Base-by-base conservation (phyloP, 441 rosid genomes). In the Pelargonium myrrhifolium region DNA sequence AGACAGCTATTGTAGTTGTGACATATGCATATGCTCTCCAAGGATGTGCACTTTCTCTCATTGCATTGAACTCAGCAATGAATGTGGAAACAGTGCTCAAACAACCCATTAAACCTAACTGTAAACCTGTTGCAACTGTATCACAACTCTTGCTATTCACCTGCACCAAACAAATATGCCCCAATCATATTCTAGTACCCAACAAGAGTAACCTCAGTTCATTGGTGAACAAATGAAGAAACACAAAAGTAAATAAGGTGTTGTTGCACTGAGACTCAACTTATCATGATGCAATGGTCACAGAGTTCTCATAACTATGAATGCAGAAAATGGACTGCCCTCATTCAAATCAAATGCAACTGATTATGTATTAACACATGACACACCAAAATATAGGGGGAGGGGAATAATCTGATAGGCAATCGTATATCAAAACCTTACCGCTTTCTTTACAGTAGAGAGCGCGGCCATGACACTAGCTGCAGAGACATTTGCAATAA, bases 41-140 rank as follows among this genome's bases (percentile, higher is more conserved):
- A 20, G 81, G 81, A 65, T 77, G 72, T 6, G 60, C 69, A 69
- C 93, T 88, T 72, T 81, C 86, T 71, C 89, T 82, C 98, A 89
- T 86, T 8, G 97, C 89, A 10, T 90, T 77, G 80, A 86, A 93
- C 86, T 93, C 99, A 0, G 97, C 89, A 45, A 93, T 84, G 77
- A 93, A 84, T 4, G 97, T 91, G 3, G 99, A 93, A 53, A 93
- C 99, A 5, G 97, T 93, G 68, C 99, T 89, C 18, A 93, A 74
- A 80, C 99, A 89, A 42, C 99, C 99, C 68, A 85, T 56, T 22
- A 93, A 77, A 40, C 99, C 99, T 1, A 93, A 77, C 73, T 93
- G 89, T 76, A 88, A 72, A 35, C 95, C 83, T 0, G 77, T 68
- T 55, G 81, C 80, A 56, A 88, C 74, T 0, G 86, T 86, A 67